Percentiles rank a stretch among this genome's conserved stretches.
phyloP scores from a whole-genome alignment of 1,284 basidiomycete species.

The Tranzscheliella williamsii region DNA sequence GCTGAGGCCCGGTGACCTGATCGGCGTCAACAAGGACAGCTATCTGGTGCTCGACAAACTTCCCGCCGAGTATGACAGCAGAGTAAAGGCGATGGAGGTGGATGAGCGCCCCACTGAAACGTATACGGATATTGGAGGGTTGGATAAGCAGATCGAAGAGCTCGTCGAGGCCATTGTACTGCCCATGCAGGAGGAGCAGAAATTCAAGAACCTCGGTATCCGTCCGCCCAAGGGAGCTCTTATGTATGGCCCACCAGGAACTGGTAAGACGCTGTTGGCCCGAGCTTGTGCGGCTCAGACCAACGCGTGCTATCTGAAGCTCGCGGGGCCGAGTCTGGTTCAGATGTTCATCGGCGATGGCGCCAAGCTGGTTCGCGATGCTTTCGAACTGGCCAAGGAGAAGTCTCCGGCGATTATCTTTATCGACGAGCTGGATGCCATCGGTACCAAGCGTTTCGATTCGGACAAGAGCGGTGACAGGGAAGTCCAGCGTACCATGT shows the following conservation, averaged over 20 bases:
- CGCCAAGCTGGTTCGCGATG: slow-evolving; percentile 95
- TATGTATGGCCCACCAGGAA: slow-evolving; percentile 82
- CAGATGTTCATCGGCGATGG: slow-evolving; percentile 93
- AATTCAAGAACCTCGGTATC: slow-evolving; percentile 80
- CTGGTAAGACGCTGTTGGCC: slow-evolving; percentile 95
- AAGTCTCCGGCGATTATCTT: slow-evolving; percentile 98
- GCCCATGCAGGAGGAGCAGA: slow-evolving; percentile 79
- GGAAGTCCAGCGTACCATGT: slow-evolving; percentile 98
- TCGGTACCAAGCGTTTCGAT: slow-evolving; percentile 98
- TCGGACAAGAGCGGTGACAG: slow-evolving; percentile 96
- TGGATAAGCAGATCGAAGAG: slow-evolving; percentile 82
- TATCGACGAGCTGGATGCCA: slow-evolving; percentile 98
- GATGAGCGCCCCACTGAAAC: slow-evolving; percentile 78
- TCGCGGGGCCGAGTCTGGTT: slow-evolving; percentile 76
- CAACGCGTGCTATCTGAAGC: slow-evolving; percentile 78
- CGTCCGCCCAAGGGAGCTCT: slow-evolving; percentile 76
- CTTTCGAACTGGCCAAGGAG: slow-evolving; percentile 96
- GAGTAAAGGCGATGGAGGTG: slow-evolving; percentile 91
- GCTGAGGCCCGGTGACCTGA: slow-evolving; percentile 87
- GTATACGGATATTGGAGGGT: slow-evolving; percentile 77
- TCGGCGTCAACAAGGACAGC: slow-evolving; percentile 99
- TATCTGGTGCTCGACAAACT: slow-evolving; percentile 92
- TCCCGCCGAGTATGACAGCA: slow-evolving; percentile 75
- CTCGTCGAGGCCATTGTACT: slow-evolving; percentile 78
- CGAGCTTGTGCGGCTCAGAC: slow-evolving; percentile 83